Evolutionary conservation across 345 rosid genomes (phyloP), one percentile per base, ranked within the genome.

Genomic region (Luvunga scandens): DNA sequence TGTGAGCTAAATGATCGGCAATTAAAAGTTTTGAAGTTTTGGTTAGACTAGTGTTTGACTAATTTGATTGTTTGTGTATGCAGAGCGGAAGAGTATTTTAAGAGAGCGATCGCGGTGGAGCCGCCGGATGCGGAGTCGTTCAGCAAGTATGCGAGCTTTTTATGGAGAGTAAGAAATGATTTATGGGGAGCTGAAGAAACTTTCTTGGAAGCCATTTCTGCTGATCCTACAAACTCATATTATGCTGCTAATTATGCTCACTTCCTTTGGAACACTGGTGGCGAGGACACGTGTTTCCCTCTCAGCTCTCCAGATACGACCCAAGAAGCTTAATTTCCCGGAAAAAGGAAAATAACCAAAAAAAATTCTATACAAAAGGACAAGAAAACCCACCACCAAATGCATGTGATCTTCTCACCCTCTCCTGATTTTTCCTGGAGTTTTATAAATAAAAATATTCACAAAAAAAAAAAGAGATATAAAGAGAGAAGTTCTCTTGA

Each of bases 161-260:
- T 96, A 33, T 96, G 99, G 99, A 87, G 73, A 79, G 97, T 69
- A 64, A 85, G 83, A 79, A 87, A 89, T 27, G 97, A 96, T 67
- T 86, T 92, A 30, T 94, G 97, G 97, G 98, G 94, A n/a, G 99
- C 99, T 0, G 98, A 94, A 80, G 99, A 96, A 83, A 90, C 90
- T 10, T 96, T 86, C 86, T 77, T 92, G 81, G 94, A 89, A 85
- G 98, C 99, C 64, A 96, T 92, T 39, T 81, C 92, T 59, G 94
- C 86, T 0, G 98, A 94, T 59, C 98, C 99, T 0, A 73, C 82
- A 56, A 94, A 92, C 87, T 82, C 98, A 18, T 82, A 71, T 63
- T 79, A 94, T 62, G 93, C 99, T 0, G 95, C 94, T 30, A 87
- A 85, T 76, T 96, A 96, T 78, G 99, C 99, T 18, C 83, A 92